phyloP scores from a whole-genome alignment of 495 filamentous ascomycete genomes.

The Penicillium nucicola region DNA sequence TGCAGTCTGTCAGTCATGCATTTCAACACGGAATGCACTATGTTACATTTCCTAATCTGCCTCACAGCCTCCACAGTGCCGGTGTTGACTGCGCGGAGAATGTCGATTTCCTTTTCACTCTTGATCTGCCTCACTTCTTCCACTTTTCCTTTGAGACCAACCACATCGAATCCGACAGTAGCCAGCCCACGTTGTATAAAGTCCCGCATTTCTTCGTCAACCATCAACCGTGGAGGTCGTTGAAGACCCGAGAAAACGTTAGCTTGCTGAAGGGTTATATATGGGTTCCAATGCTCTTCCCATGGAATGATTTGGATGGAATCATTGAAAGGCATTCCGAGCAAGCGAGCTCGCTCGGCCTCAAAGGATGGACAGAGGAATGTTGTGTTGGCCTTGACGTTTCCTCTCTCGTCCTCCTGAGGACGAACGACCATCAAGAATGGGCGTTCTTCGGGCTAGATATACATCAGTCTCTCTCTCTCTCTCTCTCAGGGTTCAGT shows the following conservation, averaged over 20 bases:
- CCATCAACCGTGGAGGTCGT: constrained; percentile 40
- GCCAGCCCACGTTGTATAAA: constrained; percentile 50
- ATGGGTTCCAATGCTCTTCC: constrained; percentile 59
- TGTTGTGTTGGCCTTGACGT: constrained; percentile 42
- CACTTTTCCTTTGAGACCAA: constrained; percentile 42
- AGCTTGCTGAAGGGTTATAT: constrained; percentile 39
- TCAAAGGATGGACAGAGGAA: constrained; percentile 54
- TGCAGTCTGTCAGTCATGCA: not conserved
- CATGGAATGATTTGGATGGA: constrained; percentile 45
- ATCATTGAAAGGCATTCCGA: constrained; percentile 47
- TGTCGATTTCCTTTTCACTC: constrained; percentile 42
- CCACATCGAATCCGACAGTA: constrained; percentile 44
- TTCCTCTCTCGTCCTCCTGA: constrained; percentile 21
- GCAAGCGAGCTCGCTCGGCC: constrained; percentile 47
- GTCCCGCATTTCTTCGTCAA: constrained; percentile 57
- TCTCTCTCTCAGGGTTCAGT: no score
- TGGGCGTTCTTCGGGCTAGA: constrained; percentile 51
- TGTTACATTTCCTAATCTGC: constrained; percentile 47
- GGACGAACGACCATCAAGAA: constrained; percentile 54
- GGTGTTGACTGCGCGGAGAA: constrained; percentile 54
- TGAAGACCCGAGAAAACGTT: constrained; percentile 19
- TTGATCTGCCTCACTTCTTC: constrained; percentile 53
- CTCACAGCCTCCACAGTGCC: constrained; percentile 54
- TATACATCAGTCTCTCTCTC: not conserved
- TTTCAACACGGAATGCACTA: not conserved